Evolutionary conservation across 495 filamentous ascomycete genomes (phyloP).

Genomic region (Tirmania nivea): DNA sequence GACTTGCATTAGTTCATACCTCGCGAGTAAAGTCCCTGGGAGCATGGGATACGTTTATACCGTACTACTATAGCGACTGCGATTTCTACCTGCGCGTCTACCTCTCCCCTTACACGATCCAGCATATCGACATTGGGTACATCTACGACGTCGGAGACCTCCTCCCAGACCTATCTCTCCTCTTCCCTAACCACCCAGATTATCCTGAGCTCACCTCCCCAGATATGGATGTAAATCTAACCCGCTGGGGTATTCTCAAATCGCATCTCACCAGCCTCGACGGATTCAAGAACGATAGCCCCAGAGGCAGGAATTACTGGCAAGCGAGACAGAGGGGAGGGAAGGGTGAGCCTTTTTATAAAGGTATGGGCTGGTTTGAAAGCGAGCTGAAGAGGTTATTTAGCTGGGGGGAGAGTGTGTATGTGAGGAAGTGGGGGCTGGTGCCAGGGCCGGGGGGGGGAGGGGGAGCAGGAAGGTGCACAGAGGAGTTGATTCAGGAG

Average conservation of each 20-base stretch:
- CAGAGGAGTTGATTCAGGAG: not conserved
- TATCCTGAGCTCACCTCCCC: not conserved
- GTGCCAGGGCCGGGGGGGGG: conserved; percentile 20
- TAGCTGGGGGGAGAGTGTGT: conserved; percentile 30
- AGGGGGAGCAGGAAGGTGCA: not conserved
- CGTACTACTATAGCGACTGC: conserved; percentile 39
- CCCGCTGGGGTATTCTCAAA: conserved; percentile 11
- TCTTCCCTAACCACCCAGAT: conserved; percentile 24
- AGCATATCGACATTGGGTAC: conserved; percentile 25
- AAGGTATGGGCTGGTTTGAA: conserved; percentile 31
- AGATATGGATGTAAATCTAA: conserved; percentile 10
- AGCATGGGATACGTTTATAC: conserved; percentile 39
- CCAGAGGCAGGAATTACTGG: conserved; percentile 35
- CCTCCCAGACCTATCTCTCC: conserved; percentile 26
- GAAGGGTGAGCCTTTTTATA: conserved; percentile 37
- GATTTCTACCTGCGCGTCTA: conserved; percentile 33
- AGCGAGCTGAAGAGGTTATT: conserved; percentile 31
- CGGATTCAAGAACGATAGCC: conserved; percentile 16
- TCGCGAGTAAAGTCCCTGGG: conserved; percentile 30
- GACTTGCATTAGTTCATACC: conserved; percentile 35
- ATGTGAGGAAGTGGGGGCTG: conserved; percentile 34
- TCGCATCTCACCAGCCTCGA: conserved; percentile 26
- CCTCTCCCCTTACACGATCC: conserved; percentile 30
- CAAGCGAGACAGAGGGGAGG: conserved; percentile 35
- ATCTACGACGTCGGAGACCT: conserved; percentile 31